Evolutionary conservation across 805 yeast species (phyloP).

Genomic region (Kurtzmaniella cleridarum): DNA sequence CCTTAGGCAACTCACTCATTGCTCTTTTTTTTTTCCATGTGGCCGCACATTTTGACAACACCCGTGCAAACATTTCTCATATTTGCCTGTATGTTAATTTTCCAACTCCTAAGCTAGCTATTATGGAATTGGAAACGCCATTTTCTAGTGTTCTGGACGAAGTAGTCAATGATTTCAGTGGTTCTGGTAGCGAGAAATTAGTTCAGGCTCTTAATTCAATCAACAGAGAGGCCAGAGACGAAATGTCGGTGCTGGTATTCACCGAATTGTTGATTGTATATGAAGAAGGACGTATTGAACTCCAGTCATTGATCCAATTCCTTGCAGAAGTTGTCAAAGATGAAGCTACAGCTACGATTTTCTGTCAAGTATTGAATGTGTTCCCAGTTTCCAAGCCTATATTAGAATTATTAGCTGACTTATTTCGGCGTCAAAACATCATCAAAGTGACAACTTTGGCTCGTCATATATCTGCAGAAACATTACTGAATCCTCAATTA

Average conservation of each 20-base stretch:
- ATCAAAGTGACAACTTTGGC: slow-evolving; percentile 30
- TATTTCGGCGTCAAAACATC: slow-evolving; percentile 18
- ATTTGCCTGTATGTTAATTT: slow-evolving; percentile 39
- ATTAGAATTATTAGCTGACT: slow-evolving; percentile 15
- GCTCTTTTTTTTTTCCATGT: slow-evolving; percentile 34
- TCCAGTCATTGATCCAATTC: slow-evolving; percentile 15
- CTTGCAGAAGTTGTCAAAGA: slow-evolving; percentile 23
- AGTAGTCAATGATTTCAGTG: slow-evolving; percentile 25
- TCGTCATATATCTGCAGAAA: slow-evolving; percentile 21
- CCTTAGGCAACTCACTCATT: too few relatives aligned
- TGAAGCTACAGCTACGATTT: slow-evolving; percentile 26
- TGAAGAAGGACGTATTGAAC: slow-evolving; percentile 14
- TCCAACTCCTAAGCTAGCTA: slow-evolving; percentile 34
- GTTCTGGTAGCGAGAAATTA: slow-evolving; percentile 26
- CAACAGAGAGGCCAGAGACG: slow-evolving; percentile 9
- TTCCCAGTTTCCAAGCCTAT: slow-evolving; percentile 25
- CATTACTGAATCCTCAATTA: slow-evolving; percentile 16
- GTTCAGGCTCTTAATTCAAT: slow-evolving; percentile 19
- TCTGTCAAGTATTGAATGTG: slow-evolving; percentile 35
- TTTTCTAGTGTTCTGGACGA: slow-evolving; percentile 11
- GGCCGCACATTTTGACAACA: slow-evolving; percentile 44
- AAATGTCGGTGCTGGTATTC: slow-evolving; percentile 20
- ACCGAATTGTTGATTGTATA: slow-evolving; percentile 27
- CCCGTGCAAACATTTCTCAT: slow-evolving; percentile 39
- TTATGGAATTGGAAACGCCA: too few relatives aligned